Evolutionary conservation across 345 rosid species (phyloP), one percentile per base, ranked within the genome.

Genomic region (Conringia planisiliqua): DNA sequence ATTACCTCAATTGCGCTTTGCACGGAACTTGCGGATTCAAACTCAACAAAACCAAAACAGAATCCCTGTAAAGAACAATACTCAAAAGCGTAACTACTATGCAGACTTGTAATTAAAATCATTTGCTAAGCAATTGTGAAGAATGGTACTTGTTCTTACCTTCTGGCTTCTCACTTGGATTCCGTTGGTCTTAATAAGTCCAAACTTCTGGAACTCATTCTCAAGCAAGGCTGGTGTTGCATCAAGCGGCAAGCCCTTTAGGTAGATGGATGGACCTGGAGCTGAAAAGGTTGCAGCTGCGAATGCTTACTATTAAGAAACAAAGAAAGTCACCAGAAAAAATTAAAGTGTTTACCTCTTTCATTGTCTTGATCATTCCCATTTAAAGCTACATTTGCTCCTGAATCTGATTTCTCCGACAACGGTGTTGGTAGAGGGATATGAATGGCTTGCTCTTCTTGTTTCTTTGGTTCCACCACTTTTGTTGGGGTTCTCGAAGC

Each of bases 11-110:
- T 84, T n/a, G 99, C 98, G 70, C 85, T 88, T 79, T 89, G 96
- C 82, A 89, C 89, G 68, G 98, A 87, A 81, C 79, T 84, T 50
- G 83, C 86, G 40, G 58, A 84, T 71, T 92, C 98, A 87, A 89
- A 96, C 81, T 96, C 99, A 79, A 96, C 96, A 29, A 96, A 96
- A 43, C 99, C 99, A 83, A 90, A 96, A 81, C 86, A 85, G 79
- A 92, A 88, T 54, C 97, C 99, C 98, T 96, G 82, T 57, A 22
- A 59, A 38, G 40, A 17, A 75, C 32, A 22, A 68, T 17, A 68
- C 48, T 42, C 29, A 27, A 6, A 40, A 57, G 30, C 8, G 54
- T 52, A 73, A 46, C 62, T 51, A 62, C 12, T 9, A 6, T 35
- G 61, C 20, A 63, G 3, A 74, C 26, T 35, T n/a, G 9, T 40